Evolutionary conservation across 805 yeast genomes (phyloP).

Genomic region (Yarrowia sp.): DNA sequence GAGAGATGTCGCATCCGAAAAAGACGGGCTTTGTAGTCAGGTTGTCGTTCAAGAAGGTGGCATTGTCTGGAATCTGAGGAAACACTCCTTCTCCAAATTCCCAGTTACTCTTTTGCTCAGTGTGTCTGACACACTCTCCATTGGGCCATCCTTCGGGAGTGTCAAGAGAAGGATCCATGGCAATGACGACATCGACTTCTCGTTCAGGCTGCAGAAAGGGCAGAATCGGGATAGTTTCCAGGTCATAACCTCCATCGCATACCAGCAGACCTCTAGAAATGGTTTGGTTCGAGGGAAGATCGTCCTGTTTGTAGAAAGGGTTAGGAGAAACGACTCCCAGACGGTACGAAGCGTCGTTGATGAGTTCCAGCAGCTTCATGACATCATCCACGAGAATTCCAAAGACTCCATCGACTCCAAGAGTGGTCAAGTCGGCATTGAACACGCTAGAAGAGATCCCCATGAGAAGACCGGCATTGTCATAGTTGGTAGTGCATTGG

Average conservation of each 20-base stretch:
- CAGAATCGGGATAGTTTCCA: slow-evolving; percentile 64
- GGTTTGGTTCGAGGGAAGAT: slow-evolving; percentile 50
- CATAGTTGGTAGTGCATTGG: slow-evolving; percentile 71
- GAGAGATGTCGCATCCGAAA: slow-evolving; percentile 76
- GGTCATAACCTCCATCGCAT: slow-evolving; percentile 77
- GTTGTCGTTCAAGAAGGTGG: slow-evolving; percentile 66
- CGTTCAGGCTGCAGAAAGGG: slow-evolving; percentile 69
- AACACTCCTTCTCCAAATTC: slow-evolving; percentile 57
- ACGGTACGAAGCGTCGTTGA: slow-evolving; percentile 56
- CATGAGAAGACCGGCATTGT: slow-evolving; percentile 79
- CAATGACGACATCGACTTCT: slow-evolving; percentile 66
- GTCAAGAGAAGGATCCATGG: slow-evolving; percentile 74
- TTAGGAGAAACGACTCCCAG: slow-evolving; percentile 74
- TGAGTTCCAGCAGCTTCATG: slow-evolving; percentile 56
- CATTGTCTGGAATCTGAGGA: slow-evolving; percentile 56
- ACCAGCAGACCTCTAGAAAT: slow-evolving; percentile 56
- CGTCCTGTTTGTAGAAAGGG: slow-evolving; percentile 64
- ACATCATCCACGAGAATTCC: slow-evolving; percentile 58
- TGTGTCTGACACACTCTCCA: slow-evolving; percentile 64
- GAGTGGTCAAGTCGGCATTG: slow-evolving; percentile 54
- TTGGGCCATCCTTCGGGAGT: slow-evolving; percentile 67
- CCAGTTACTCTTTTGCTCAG: slow-evolving; percentile 65
- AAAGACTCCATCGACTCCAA: not conserved
- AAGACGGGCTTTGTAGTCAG: slow-evolving; percentile 65
- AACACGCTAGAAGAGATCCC: slow-evolving; percentile 85